A percentile compares a stretch with the other conserved stretches of the same genome.
Evolutionary conservation across 2,329 filamentous ascomycete species (phyloP).

Genomic region (Diaporthe citri): DNA sequence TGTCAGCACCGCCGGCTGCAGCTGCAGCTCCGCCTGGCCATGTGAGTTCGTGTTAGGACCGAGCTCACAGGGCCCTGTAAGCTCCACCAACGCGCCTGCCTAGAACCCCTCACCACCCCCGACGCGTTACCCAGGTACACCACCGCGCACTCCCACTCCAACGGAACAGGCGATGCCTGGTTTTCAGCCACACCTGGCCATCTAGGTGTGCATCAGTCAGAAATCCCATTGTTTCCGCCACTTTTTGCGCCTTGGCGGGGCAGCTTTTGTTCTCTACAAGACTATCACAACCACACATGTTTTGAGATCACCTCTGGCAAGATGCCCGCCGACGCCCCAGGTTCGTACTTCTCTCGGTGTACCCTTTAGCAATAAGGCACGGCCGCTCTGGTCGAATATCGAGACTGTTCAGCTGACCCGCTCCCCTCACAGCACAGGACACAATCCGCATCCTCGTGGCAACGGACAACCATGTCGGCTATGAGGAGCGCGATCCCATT

Average conservation of each 20-base stretch:
- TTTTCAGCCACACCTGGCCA: background rate
- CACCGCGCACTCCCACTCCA: background rate
- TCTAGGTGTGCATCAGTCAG: background rate
- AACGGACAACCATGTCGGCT: slow-evolving; percentile 98
- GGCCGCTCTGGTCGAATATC: background rate
- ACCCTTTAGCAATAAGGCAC: background rate
- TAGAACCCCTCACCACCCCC: slow-evolving; percentile 17
- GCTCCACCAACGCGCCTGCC: slow-evolving; percentile 32
- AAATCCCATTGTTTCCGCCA: too few species aligned
- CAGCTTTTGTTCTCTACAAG: background rate
- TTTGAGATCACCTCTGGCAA: slow-evolving; percentile 20
- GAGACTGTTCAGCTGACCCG: background rate
- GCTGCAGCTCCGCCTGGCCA: background rate
- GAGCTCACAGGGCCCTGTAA: background rate
- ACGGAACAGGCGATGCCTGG: background rate
- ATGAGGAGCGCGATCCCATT: slow-evolving; percentile 90
- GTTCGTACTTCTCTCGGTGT: slow-evolving; percentile 39
- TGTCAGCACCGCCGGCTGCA: background rate
- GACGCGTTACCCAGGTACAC: slow-evolving; percentile 25
- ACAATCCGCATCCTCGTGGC: slow-evolving; percentile 95
- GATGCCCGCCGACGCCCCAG: slow-evolving; percentile 45
- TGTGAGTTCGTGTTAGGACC: slow-evolving; percentile 34
- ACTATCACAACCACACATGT: background rate
- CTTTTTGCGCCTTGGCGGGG: too few species aligned
- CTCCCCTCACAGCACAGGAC: slow-evolving; percentile 67